phyloP scores from a whole-genome alignment of 2,329 filamentous ascomycete species.

The Botryotinia calthae region DNA sequence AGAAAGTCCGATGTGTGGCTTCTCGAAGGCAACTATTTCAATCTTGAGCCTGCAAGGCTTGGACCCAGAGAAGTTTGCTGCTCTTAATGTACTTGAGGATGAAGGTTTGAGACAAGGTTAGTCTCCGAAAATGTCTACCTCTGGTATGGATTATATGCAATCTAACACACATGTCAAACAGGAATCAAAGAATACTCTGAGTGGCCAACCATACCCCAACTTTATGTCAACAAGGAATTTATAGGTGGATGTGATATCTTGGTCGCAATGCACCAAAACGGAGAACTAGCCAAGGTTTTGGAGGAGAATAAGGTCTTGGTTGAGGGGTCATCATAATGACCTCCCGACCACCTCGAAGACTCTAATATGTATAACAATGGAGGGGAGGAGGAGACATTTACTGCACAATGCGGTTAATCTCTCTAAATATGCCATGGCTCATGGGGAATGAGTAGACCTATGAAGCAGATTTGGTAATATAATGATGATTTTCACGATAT shows the following conservation, averaged over 20 bases:
- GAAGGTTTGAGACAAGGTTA: slow-evolving; percentile 76
- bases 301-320: slow-evolving; percentile 87
- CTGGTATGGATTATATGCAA: neutral
- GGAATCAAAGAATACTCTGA: slow-evolving; percentile 99
- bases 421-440: neutral
- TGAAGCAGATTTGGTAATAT: neutral
- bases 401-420: neutral
- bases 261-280: slow-evolving; percentile 95
- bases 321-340: slow-evolving; percentile 20
- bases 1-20: slow-evolving; percentile 93
- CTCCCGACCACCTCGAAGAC: neutral
- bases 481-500: neutral
- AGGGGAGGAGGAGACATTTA: neutral
- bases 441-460: neutral
- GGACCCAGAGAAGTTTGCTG: slow-evolving; percentile 93
- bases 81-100: slow-evolving; percentile 96
- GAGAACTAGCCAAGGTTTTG: slow-evolving; percentile 85
- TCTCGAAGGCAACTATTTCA: slow-evolving; percentile 92
- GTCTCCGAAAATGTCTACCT: slow-evolving; percentile 26
- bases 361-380: slow-evolving; percentile 3
- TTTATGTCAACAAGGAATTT: slow-evolving; percentile 95
- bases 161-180: slow-evolving; percentile 38
- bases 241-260: slow-evolving; percentile 97
- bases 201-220: slow-evolving; percentile 97
- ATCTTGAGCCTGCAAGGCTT: slow-evolving; percentile 93